Conservation (phyloP, 108 stramenopile species). For the Nitzschia sp. region DNA sequence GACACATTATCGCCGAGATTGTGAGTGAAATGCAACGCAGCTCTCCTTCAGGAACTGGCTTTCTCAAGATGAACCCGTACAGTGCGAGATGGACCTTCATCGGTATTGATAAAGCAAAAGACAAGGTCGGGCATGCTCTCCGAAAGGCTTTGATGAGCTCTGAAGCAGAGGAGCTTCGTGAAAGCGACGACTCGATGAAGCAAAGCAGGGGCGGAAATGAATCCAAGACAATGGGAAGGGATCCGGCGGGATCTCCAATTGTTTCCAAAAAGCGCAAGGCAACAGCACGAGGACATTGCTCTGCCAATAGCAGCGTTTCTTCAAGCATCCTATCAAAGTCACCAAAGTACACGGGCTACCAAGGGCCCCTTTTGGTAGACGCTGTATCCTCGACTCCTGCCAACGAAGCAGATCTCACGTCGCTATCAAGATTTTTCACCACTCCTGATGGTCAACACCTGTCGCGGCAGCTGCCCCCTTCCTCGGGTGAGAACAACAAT, state of each 20-base stretch:
- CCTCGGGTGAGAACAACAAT: no score
- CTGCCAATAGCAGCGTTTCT: no score
- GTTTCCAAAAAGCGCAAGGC: no score
- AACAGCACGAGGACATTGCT: no score
- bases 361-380: neutral
- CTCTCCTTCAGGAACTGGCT: constrained; percentile 23
- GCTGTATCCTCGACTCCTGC: neutral
- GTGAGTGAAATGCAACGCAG: constrained; percentile 16
- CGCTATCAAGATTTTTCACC: neutral
- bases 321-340: no score
- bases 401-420: neutral
- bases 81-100: constrained; percentile 32
- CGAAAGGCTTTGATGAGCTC: constrained; percentile 17
- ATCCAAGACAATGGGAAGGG: no score
- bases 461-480: neutral
- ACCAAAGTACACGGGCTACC: no score
- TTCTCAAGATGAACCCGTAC: constrained; percentile 23
- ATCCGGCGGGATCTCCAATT: no score
- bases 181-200: no score
- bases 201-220: no score
- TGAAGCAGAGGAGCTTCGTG: no score
- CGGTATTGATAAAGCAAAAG: constrained; percentile 35
- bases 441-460: neutral
- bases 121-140: constrained; percentile 41
- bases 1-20: constrained; percentile 29